These are phyloP conservation scores for Cladosporium sp. DNA, from an alignment of 2,329 filamentous ascomycete species.

Conservation along the genomic window DNA sequence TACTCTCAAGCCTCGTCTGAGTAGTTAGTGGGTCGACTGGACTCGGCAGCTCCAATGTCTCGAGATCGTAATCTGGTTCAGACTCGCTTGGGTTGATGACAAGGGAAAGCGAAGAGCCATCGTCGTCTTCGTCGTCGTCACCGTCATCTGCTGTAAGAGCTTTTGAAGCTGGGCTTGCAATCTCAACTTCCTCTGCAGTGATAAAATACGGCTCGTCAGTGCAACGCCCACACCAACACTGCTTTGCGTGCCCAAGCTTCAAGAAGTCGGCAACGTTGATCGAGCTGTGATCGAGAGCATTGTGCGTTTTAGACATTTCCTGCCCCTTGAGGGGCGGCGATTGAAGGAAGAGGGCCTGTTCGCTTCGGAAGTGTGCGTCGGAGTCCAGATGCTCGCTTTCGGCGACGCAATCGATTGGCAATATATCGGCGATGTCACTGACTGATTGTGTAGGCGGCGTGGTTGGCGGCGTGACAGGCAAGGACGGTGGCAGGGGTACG, in stretches of 20 bases:
- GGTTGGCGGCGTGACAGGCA: background rate
- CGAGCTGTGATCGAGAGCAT: constrained; percentile 6
- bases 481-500: background rate
- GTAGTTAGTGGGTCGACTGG: background rate
- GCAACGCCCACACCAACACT: constrained; percentile 25
- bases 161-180: background rate
- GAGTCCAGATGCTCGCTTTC: constrained; percentile 16
- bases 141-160: background rate
- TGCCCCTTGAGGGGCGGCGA: constrained; percentile 11
- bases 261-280: constrained; percentile 26
- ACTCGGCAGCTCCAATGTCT: background rate
- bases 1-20: background rate
- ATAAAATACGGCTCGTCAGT: background rate
- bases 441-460: background rate
- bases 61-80: background rate
- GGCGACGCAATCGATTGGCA: constrained; percentile 9
- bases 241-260: constrained; percentile 26
- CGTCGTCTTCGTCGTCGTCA: background rate
- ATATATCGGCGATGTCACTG: background rate
- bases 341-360: constrained; percentile 24
- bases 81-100: constrained; percentile 1
- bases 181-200: background rate
- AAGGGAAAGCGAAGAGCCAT: background rate
- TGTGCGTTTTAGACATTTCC: background rate
- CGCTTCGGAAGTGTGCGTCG: constrained; percentile 24